Percentiles rank a stretch among this genome's conserved stretches.
phyloP scores from a whole-genome alignment of 2,329 filamentous ascomycete genomes.

The Lecanicillium sp. region DNA sequence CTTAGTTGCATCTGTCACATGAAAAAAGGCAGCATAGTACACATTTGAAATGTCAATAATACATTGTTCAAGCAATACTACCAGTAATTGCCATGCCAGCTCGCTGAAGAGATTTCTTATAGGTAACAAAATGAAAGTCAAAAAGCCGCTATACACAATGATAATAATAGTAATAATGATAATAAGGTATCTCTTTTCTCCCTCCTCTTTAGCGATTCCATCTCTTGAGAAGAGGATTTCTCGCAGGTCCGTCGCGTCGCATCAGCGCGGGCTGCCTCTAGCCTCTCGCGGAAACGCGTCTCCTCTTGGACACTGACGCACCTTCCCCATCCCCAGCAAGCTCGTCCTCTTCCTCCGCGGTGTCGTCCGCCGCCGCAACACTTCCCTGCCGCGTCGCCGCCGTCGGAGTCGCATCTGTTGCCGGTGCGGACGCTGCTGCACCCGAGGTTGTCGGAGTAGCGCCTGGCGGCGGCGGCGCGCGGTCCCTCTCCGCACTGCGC shows the following conservation, averaged over 20 bases:
- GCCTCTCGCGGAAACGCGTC: slow-evolving; percentile 30
- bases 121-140: background rate
- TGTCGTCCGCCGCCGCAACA: slow-evolving; percentile 39
- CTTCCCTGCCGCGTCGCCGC: slow-evolving; percentile 28
- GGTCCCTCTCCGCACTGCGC: slow-evolving; percentile 63
- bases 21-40: background rate
- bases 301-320: slow-evolving; percentile 29
- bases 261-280: slow-evolving; percentile 19
- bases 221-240: background rate
- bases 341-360: slow-evolving; percentile 45
- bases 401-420: slow-evolving; percentile 19
- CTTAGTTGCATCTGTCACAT: background rate
- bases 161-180: background rate
- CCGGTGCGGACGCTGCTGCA: slow-evolving; percentile 15
- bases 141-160: slow-evolving; percentile 4
- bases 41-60: background rate
- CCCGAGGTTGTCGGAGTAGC: background rate
- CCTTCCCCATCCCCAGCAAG: slow-evolving; percentile 35
- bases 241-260: background rate
- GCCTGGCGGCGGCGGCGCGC: slow-evolving; percentile 27
- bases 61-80: slow-evolving; percentile 2
- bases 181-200: background rate
- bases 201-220: background rate
- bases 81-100: background rate
- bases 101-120: background rate